Evolutionary conservation across 2,329 filamentous ascomycete species (phyloP).

Genomic region (Biscogniauxia mediterranea): DNA sequence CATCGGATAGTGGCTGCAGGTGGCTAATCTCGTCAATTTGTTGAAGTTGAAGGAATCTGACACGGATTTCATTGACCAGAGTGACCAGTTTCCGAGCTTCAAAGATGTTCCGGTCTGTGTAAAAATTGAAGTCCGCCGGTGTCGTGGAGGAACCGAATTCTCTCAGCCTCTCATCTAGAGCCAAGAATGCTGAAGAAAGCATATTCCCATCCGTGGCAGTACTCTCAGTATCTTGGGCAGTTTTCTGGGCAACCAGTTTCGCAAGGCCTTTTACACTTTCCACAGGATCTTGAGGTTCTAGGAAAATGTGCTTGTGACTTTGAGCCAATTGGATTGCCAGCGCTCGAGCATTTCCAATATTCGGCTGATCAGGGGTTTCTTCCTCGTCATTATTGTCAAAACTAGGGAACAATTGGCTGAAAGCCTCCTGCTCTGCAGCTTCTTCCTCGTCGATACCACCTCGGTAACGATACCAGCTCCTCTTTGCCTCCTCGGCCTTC

Average conservation of each 20-base stretch:
- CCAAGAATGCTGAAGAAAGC: constrained; percentile 64
- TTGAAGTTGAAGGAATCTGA: constrained; percentile 71
- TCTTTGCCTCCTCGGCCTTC: constrained; percentile 68
- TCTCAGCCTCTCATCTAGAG: constrained; percentile 60
- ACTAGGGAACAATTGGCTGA: constrained; percentile 77
- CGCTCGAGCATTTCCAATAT: constrained; percentile 46
- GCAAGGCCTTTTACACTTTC: constrained; percentile 45
- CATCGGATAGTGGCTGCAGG: constrained; percentile 76
- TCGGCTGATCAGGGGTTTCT: constrained; percentile 31
- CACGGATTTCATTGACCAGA: constrained; percentile 66
- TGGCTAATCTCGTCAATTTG: constrained; percentile 63
- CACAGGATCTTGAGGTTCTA: constrained; percentile 39
- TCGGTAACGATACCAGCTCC: constrained; percentile 79
- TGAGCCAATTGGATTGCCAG: constrained; percentile 60
- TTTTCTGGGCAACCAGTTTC: constrained; percentile 41
- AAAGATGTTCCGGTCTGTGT: constrained; percentile 72
- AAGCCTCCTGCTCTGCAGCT: constrained; percentile 69
- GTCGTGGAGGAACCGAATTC: constrained; percentile 40
- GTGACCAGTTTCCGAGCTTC: constrained; percentile 73
- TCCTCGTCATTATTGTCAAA: constrained; percentile 58
- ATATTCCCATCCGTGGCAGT: constrained; percentile 50
- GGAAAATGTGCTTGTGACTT: constrained; percentile 56
- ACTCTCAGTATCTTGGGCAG: constrained; percentile 33
- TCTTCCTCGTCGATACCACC: constrained; percentile 77
- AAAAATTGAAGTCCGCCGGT: constrained; percentile 75